Evolutionary conservation across 2,329 filamentous ascomycete genomes (phyloP).

Genomic region (Scolecobasidium constrictum): DNA sequence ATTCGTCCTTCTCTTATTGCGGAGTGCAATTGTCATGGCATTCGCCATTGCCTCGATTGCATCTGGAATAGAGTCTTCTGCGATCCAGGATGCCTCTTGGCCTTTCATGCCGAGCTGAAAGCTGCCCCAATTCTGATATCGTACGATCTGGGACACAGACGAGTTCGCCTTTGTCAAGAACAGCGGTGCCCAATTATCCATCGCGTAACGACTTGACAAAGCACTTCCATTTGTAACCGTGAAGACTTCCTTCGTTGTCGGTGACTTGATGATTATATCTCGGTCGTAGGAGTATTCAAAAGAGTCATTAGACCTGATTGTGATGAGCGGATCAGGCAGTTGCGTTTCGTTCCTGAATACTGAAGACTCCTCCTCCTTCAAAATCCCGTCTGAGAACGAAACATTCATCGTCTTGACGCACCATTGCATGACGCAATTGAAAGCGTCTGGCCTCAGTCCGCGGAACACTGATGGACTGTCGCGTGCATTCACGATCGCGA

Average conservation of each 20-base stretch:
- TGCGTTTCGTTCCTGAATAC: slow-evolving; percentile 10
- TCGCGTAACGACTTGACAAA: neutral
- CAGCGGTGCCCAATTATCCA: neutral
- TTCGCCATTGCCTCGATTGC: neutral
- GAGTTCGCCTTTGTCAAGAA: neutral
- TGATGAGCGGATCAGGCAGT: neutral
- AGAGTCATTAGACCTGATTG: neutral
- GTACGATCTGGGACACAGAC: neutral
- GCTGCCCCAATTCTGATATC: neutral
- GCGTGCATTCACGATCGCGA: neutral
- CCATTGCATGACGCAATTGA: slow-evolving; percentile 12
- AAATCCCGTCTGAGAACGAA: slow-evolving; percentile 13
- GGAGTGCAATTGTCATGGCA: neutral
- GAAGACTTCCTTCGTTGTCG: neutral
- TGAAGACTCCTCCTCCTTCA: slow-evolving; percentile 14
- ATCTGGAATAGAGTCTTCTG: neutral
- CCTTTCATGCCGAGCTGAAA: neutral
- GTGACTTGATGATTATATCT: neutral
- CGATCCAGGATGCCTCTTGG: neutral
- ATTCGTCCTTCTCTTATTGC: neutral
- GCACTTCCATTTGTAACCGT: neutral
- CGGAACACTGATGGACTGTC: slow-evolving; percentile 2
- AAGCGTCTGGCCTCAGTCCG: slow-evolving; percentile 1
- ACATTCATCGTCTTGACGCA: slow-evolving; percentile 20
- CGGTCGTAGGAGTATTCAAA: neutral